phyloP scores from a whole-genome alignment of 164 flowering plant genomes.

The Sedum album region DNA sequence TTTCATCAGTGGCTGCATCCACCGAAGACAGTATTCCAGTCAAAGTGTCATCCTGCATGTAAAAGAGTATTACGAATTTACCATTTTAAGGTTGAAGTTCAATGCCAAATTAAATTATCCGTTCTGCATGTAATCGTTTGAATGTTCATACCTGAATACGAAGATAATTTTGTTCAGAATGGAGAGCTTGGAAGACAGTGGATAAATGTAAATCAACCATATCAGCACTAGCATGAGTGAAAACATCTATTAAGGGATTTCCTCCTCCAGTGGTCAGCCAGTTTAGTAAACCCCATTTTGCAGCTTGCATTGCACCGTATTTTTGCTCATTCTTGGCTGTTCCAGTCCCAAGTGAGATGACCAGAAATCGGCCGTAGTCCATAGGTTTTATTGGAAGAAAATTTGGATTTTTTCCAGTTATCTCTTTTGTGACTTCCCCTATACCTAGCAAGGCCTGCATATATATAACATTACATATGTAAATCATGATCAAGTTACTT shows the following conservation, averaged over 20 bases:
- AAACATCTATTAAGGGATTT: conserved; percentile 36
- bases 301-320: conserved; percentile 27
- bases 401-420: conserved; percentile 15
- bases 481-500: not conserved
- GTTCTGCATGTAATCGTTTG: too few species aligned
- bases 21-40: conserved; percentile 26
- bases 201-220: conserved; percentile 51
- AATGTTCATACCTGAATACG: conserved; percentile 58
- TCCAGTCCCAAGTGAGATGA: conserved; percentile 53
- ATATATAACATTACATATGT: not conserved
- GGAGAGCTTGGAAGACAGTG: conserved; percentile 29
- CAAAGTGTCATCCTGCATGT: conserved; percentile 35
- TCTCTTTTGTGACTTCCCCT: conserved; percentile 26
- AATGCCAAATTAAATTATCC: too few species aligned
- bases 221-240: conserved; percentile 37
- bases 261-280: conserved; percentile 35
- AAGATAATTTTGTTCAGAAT: conserved; percentile 31
- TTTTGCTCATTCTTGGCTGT: conserved; percentile 23
- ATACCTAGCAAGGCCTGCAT: conserved; percentile 36
- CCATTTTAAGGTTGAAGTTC: not conserved
- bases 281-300: conserved; percentile 37
- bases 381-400: conserved; percentile 17
- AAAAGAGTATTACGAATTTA: not conserved
- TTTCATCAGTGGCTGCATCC: conserved; percentile 35
- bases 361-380: conserved; percentile 26